These are phyloP conservation scores for Boletellus ananas DNA, from an alignment of 768 basidiomycete species.

Conservation along the genomic window DNA sequence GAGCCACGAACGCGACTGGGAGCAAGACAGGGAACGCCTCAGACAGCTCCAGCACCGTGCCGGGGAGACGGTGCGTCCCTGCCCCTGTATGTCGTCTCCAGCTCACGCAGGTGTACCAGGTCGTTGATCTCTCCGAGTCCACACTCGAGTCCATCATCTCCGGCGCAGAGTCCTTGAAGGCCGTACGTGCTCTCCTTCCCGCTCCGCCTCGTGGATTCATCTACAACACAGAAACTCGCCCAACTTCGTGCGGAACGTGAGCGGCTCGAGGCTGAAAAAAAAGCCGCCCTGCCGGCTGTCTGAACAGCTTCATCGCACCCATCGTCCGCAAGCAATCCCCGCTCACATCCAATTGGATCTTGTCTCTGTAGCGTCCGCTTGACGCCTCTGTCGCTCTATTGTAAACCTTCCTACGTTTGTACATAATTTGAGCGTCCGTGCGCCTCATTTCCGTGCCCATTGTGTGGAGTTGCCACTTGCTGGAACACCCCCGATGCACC, in stretches of 20 bases:
- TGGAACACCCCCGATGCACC: background rate
- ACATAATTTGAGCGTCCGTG: background rate
- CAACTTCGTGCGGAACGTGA: constrained; percentile 28
- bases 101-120: constrained; percentile 26
- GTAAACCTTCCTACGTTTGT: background rate
- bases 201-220: background rate
- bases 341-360: constrained; percentile 29
- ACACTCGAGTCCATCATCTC: constrained; percentile 59
- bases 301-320: constrained; percentile 19
- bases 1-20: constrained; percentile 36
- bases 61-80: constrained; percentile 42
- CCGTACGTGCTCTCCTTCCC: constrained; percentile 37
- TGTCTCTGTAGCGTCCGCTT: constrained; percentile 15
- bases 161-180: constrained; percentile 57
- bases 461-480: background rate
- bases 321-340: constrained; percentile 21
- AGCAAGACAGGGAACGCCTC: constrained; percentile 45
- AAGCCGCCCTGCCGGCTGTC: constrained; percentile 21
- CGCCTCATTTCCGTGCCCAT: background rate
- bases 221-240: constrained; percentile 29
- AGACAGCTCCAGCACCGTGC: constrained; percentile 46
- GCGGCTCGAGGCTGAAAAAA: constrained; percentile 48
- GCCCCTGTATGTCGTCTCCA: background rate
- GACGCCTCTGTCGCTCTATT: background rate
- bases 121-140: constrained; percentile 62